These are phyloP conservation scores for Tetraselmis striata DNA, from an alignment of 139 green algal genomes.

Conservation along the genomic window DNA sequence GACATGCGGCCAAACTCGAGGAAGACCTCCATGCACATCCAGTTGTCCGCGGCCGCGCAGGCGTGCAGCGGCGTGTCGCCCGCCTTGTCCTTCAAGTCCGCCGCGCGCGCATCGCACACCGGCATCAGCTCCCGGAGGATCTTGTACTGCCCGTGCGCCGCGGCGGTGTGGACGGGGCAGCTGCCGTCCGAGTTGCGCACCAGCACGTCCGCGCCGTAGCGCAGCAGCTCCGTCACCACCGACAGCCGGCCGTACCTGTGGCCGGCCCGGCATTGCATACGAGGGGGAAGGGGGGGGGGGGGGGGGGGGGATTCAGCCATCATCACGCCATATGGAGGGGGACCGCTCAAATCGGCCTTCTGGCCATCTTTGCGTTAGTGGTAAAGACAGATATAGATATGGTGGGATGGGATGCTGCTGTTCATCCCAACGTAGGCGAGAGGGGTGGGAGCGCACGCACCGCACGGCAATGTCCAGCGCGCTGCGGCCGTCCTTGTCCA, in stretches of 20 bases:
- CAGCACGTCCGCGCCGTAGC: slow-evolving; percentile 3
- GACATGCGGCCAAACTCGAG: slow-evolving; percentile 13
- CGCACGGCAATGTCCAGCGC: slow-evolving; percentile 18
- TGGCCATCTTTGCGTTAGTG: too few species aligned
- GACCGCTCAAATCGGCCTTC: too few species aligned
- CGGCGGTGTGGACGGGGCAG: slow-evolving; percentile 13
- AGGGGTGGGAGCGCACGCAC: not conserved
- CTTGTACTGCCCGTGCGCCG: slow-evolving; percentile 12
- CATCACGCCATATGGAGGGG: too few species aligned
- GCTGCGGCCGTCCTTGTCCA: slow-evolving; percentile 9
- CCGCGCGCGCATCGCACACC: not conserved
- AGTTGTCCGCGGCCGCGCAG: slow-evolving; percentile 13
- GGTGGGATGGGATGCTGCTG: too few species aligned
- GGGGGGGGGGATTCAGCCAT: too few species aligned
- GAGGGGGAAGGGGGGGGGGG: too few species aligned
- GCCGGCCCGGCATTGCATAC: too few species aligned
- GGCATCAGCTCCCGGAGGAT: slow-evolving; percentile 19
- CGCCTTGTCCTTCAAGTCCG: slow-evolving; percentile 11
- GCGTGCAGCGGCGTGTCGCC: slow-evolving; percentile 21
- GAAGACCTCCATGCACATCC: slow-evolving; percentile 12
- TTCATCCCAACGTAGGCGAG: too few species aligned
- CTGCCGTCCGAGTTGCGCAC: slow-evolving; percentile 2
- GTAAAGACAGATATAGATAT: too few species aligned
- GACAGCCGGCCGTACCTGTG: slow-evolving; percentile 3
- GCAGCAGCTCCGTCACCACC: slow-evolving; percentile 18